Evolutionary conservation across 306 rosid species (phyloP).

Genomic region (Vigna mungo): DNA sequence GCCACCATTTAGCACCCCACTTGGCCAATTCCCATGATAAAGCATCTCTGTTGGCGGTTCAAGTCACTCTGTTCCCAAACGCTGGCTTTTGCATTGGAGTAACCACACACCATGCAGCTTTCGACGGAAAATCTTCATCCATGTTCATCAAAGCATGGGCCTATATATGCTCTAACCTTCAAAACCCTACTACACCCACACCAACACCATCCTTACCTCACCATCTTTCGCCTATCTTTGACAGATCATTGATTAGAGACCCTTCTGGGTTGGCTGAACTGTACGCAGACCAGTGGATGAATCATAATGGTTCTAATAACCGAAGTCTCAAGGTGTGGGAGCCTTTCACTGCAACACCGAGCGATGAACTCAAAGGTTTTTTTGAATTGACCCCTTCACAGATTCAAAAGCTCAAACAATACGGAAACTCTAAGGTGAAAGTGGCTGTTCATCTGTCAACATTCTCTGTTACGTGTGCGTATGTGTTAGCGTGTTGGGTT

Average conservation of each 20-base stretch:
- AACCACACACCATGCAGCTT: conserved; percentile 45
- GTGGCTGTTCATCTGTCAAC: conserved; percentile 10
- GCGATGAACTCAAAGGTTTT: conserved; percentile 10
- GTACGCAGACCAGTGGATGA: not conserved
- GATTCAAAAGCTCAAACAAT: conserved; percentile 35
- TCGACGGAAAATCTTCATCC: conserved; percentile 42
- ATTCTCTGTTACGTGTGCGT: conserved; percentile 49
- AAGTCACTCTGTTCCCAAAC: conserved; percentile 41
- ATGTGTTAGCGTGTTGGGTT: conserved; percentile 38
- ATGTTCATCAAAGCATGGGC: conserved; percentile 43
- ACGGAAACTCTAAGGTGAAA: conserved; percentile 3
- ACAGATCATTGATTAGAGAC: conserved; percentile 32
- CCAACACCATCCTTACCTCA: not conserved
- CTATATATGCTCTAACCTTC: not conserved
- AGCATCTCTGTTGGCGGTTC: conserved; percentile 32
- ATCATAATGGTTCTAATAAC: conserved; percentile 1
- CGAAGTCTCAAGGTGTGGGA: conserved; percentile 37
- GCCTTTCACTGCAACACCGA: fast-evolving
- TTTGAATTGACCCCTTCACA: conserved; percentile 33
- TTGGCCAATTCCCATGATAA: conserved; percentile 31
- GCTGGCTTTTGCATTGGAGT: conserved; percentile 43
- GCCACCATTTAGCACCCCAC: conserved; percentile 7
- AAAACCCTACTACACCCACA: not conserved
- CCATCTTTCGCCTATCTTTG: conserved; percentile 23
- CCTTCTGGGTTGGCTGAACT: conserved; percentile 3